Evolutionary conservation across 805 yeast genomes (phyloP).

Genomic region (Candida insectorum): DNA sequence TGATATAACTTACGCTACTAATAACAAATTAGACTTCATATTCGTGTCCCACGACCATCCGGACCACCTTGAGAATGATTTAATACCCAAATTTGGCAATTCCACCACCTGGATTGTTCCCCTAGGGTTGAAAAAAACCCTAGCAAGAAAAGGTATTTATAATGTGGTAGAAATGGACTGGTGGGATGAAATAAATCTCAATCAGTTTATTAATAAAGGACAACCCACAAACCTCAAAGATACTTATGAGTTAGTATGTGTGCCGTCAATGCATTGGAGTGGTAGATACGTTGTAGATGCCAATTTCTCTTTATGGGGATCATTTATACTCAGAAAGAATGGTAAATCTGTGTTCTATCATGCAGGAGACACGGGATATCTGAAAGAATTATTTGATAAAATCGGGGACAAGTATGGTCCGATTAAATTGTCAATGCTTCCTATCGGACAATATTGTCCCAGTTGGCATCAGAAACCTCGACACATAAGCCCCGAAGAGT

Average conservation of each 20-base stretch:
- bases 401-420: slow-evolving; percentile 64
- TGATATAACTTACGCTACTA: slow-evolving; percentile 48
- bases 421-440: slow-evolving; percentile 62
- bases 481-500: slow-evolving; percentile 81
- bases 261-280: slow-evolving; percentile 98
- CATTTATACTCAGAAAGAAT: slow-evolving; percentile 66
- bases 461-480: slow-evolving; percentile 91
- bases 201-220: slow-evolving; percentile 39
- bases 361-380: slow-evolving; percentile 94
- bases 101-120: slow-evolving; percentile 83
- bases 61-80: slow-evolving; percentile 77
- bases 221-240: slow-evolving; percentile 40
- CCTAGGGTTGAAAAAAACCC: slow-evolving; percentile 60
- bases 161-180: slow-evolving; percentile 79
- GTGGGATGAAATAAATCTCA: slow-evolving; percentile 65
- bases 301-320: slow-evolving; percentile 84
- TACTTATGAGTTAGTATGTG: slow-evolving; percentile 74
- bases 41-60: slow-evolving; percentile 94
- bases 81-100: slow-evolving; percentile 53
- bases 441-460: slow-evolving; percentile 95
- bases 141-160: slow-evolving; percentile 56
- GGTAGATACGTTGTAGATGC: slow-evolving; percentile 81
- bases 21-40: slow-evolving; percentile 61
- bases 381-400: slow-evolving; percentile 64
- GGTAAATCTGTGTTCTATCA: slow-evolving; percentile 77